These are phyloP conservation scores for Colletotrichum acutatum DNA, from an alignment of 2,329 filamentous ascomycete species.

Conservation along the genomic window DNA sequence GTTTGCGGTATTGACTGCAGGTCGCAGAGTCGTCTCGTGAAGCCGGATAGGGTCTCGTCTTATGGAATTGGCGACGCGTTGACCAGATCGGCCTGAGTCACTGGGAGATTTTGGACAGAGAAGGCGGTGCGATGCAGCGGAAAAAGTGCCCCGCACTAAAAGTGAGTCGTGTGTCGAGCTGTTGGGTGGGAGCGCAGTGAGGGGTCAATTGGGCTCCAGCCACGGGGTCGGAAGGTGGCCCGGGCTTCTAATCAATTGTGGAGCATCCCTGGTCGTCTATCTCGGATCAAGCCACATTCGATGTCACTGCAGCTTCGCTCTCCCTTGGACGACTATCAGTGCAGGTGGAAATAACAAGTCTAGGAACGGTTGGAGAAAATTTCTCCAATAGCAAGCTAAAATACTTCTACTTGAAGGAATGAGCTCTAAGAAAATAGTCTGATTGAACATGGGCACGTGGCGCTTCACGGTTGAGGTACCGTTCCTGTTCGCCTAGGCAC, in stretches of 20 bases:
- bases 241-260: not conserved
- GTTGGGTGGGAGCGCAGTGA: constrained; percentile 26
- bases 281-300: not conserved
- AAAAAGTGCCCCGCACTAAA: constrained; percentile 37
- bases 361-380: no score
- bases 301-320: not conserved
- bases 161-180: constrained; percentile 32
- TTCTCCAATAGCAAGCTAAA: no score
- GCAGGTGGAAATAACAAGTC: no score
- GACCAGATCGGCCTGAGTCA: constrained; percentile 35
- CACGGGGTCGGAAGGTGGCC: constrained; percentile 14
- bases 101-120: constrained; percentile 33
- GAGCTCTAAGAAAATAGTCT: no score
- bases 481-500: no score
- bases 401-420: no score
- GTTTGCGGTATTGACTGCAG: constrained; percentile 24
- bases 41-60: constrained; percentile 13
- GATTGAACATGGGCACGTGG: no score
- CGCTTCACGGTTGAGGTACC: no score
- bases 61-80: constrained; percentile 20
- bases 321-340: no score
- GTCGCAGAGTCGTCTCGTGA: constrained; percentile 22
- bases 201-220: constrained; percentile 35
- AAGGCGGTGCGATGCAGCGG: constrained; percentile 30
- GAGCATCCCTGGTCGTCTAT: not conserved